Evolutionary conservation across 1,284 basidiomycete genomes (phyloP), one percentile per base, ranked within the genome.

Genomic region (Baeospora myosura): DNA sequence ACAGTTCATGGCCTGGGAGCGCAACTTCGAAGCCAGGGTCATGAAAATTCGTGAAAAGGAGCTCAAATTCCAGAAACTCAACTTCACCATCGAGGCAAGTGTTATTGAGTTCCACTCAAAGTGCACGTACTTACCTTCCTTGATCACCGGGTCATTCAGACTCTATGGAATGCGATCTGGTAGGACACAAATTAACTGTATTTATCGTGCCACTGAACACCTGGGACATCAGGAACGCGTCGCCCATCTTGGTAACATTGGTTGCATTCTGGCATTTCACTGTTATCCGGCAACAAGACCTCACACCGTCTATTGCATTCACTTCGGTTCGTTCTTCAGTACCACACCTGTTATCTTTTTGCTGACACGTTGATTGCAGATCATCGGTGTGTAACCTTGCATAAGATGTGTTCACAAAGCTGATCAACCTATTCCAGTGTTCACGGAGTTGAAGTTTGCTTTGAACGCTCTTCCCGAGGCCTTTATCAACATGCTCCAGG

Each of bases 1-100:
- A 18, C 47, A 86, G 78, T 93, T 93, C 61, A 93, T 94, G 88
- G 89, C 88, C 7, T 94, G 91, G 91, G 93, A 96, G 62, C 78
- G 88, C 16, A 88, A 81, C 52, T 95, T 95, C 54, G 90, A 95
- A 62, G 68, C 71, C 23, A 72, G 76, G 5, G 81, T 95, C 5
- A 60, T 87, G 42, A 78, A 74, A 40, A 71, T 94, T 46, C 76
- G 91, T 18, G 77, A 76, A 37, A 81, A 79, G 50, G 90, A 95
- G 59, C 69, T 95, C 10, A 80, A 79, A 51, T 91, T 81, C 61
- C 88, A 92, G 59, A 81, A 79, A 48, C 62, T 88, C 42, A 94
- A 90, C 62, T 95, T 90, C 59, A 74, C 76, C 33, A 87, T 95
- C 38, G 92, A 95, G 64, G 78, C 85, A 45, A 26, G 53, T 44